Evolutionary conservation across 768 basidiomycete genomes (phyloP).

Genomic region (Inosperma sp.): DNA sequence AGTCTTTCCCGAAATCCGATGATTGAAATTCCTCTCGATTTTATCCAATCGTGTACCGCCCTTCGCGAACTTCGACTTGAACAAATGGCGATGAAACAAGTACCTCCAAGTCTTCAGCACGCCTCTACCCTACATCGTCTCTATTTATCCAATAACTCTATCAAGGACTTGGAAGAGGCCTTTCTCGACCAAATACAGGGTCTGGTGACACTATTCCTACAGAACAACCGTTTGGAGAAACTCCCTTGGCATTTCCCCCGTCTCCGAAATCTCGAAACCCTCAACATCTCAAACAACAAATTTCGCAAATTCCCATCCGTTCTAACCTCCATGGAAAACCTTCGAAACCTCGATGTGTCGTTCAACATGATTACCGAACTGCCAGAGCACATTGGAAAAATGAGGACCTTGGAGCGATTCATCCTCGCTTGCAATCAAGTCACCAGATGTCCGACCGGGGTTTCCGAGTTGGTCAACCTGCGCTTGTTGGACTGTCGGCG

Average conservation of each 20-base stretch:
- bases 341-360: constrained; percentile 87
- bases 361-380: constrained; percentile 86
- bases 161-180: constrained; percentile 83
- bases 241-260: constrained; percentile 84
- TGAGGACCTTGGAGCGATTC: constrained; percentile 65
- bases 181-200: constrained; percentile 71
- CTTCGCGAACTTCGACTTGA: constrained; percentile 83
- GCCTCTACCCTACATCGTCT: constrained; percentile 70
- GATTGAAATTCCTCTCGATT: constrained; percentile 94
- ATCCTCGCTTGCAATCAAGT: constrained; percentile 86
- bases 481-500: constrained; percentile 77
- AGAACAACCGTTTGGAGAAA: constrained; percentile 88
- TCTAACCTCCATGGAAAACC: constrained; percentile 64
- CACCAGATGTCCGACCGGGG: constrained; percentile 62
- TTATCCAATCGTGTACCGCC: constrained; percentile 81
- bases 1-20: constrained; percentile 93
- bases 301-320: constrained; percentile 72
- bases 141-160: constrained; percentile 88
- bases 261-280: constrained; percentile 60
- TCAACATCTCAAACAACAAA: constrained; percentile 97
- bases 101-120: constrained; percentile 79
- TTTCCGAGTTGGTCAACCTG: constrained; percentile 52
- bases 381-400: constrained; percentile 71
- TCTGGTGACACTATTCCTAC: constrained; percentile 64
- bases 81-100: constrained; percentile 91